A percentile compares a stretch with the other conserved stretches of the same genome.
These are phyloP conservation scores for Sambucus nigra DNA, from an alignment of 129 eudicot genomes.

Conservation along the genomic window DNA sequence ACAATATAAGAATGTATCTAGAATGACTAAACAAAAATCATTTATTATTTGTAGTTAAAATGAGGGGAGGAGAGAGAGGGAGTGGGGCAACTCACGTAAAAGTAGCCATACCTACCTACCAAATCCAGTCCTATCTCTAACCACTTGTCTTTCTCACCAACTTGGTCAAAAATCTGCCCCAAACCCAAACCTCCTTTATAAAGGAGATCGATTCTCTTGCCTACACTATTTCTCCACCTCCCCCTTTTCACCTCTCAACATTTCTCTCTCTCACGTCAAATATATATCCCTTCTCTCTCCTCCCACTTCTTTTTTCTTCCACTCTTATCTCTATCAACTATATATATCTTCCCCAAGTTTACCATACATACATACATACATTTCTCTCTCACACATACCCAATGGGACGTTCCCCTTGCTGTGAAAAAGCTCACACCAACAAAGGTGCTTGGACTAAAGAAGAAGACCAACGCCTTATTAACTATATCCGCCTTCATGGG, in stretches of 20 bases:
- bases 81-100: neutral
- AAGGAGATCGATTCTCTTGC: neutral
- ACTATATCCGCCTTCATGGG: conserved; percentile 59
- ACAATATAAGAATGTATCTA: too few species aligned
- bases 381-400: neutral
- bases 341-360: neutral
- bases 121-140: conserved; percentile 9
- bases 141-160: conserved; percentile 8
- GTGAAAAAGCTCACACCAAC: conserved; percentile 75
- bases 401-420: conserved; percentile 78
- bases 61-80: neutral
- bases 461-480: conserved; percentile 62
- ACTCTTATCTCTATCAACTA: neutral
- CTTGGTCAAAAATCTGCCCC: conserved; percentile 2
- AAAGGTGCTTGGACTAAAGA: conserved; percentile 94
- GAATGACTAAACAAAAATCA: too few species aligned
- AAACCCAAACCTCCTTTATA: neutral
- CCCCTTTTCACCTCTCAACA: neutral
- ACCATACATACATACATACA: too few species aligned
- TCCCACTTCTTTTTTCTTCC: neutral
- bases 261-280: neutral
- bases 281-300: neutral
- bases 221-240: neutral
- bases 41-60: too few species aligned
- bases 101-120: conserved; percentile 13